phyloP scores from a whole-genome alignment of 345 rosid genomes.

The Lepidium aucheri region DNA sequence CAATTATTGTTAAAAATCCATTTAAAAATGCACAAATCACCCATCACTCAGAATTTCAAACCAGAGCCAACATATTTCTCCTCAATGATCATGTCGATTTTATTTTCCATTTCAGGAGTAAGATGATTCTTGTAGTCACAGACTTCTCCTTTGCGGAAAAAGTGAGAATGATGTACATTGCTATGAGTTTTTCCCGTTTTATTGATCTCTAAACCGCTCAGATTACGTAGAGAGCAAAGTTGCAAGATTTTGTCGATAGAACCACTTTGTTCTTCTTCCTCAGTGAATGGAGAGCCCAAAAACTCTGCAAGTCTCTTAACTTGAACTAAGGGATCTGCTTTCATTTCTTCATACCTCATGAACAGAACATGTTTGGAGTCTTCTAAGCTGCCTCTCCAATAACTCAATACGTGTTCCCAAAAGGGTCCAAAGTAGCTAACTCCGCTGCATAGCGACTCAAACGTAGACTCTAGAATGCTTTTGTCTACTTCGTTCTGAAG shows the following conservation, averaged over 20 bases:
- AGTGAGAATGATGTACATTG: neutral
- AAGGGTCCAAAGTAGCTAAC: no score
- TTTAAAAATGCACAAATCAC: neutral
- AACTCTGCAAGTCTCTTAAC: conserved; percentile 24
- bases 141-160: conserved; percentile 37
- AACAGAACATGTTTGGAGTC: no score
- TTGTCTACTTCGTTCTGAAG: neutral
- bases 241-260: no score
- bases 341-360: no score
- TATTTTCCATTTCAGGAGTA: conserved; percentile 25
- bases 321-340: no score
- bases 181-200: conserved; percentile 8
- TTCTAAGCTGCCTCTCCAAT: no score
- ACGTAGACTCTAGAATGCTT: no score
- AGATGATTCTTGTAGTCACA: conserved; percentile 38
- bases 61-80: conserved; percentile 24
- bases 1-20: no score
- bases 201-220: neutral
- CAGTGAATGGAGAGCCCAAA: neutral
- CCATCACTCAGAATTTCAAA: conserved; percentile 7
- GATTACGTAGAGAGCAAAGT: no score
- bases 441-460: no score
- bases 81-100: conserved; percentile 24
- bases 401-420: no score
- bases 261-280: no score